Conservation (phyloP, 2,329 filamentous ascomycete species). For the Pseudogymnoascus sp. region DNA sequence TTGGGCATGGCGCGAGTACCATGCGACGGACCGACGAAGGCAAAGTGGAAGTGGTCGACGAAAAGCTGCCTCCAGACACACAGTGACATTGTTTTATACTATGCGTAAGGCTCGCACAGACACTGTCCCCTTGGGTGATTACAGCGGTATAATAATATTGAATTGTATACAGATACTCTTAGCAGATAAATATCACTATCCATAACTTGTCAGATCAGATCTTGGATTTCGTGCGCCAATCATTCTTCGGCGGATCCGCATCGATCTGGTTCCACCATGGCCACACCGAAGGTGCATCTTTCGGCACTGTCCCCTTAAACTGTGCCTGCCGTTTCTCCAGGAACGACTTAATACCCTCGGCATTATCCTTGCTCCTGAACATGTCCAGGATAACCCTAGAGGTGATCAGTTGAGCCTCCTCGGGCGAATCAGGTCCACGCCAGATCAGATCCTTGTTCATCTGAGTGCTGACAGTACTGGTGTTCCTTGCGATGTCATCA, state of each 20-base stretch:
- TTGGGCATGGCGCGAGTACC: slow-evolving; percentile 33
- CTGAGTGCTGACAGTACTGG: slow-evolving; percentile 51
- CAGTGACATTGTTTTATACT: slow-evolving; percentile 13
- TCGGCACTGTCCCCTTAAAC: slow-evolving; percentile 48
- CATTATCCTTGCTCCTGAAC: slow-evolving; percentile 47
- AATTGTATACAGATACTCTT: neutral
- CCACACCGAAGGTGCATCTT: slow-evolving; percentile 44
- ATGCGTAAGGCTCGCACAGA: neutral
- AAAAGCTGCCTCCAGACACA: slow-evolving; percentile 26
- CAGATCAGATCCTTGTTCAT: slow-evolving; percentile 65
- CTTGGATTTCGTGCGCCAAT: slow-evolving; percentile 16
- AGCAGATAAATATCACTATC: neutral
- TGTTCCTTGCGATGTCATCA: slow-evolving; percentile 55
- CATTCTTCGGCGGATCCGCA: slow-evolving; percentile 24
- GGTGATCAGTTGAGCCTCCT: slow-evolving; percentile 63
- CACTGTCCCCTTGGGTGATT: neutral
- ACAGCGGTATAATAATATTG: neutral
- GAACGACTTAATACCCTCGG: slow-evolving; percentile 51
- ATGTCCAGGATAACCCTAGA: slow-evolving; percentile 53
- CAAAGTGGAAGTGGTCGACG: slow-evolving; percentile 7
- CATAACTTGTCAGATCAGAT: slow-evolving; percentile 8
- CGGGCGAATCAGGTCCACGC: slow-evolving; percentile 45
- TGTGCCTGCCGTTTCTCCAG: slow-evolving; percentile 50
- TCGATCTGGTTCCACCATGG: slow-evolving; percentile 53
- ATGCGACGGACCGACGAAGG: slow-evolving; percentile 11